Evolutionary conservation across 2,329 filamentous ascomycete species (phyloP), one percentile per base, ranked within the genome.

Genomic region (Gaeumannomyces sp.): DNA sequence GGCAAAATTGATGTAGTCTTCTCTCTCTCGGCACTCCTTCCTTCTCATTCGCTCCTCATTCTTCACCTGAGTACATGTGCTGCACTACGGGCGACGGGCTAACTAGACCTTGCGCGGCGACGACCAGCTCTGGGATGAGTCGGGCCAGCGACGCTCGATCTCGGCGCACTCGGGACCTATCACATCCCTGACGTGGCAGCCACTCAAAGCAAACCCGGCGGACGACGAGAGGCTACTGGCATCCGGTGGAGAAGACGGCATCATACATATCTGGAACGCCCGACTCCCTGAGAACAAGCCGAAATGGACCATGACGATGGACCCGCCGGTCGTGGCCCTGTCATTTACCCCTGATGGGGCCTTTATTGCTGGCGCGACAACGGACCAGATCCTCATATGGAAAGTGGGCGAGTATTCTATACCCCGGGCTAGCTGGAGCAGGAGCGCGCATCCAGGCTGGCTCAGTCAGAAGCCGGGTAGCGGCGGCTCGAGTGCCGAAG

Each of bases 331-430:
- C 59, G 81, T 86, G 57, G 81, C 82, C 29, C 76, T 89, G 2
- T 80, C 86, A 1, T 88, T 89, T 66, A 87, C 85, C 0, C 86
- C 86, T 0, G 85, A 88, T 66, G 86, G 86, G 1, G 81, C 81
- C 27, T 87, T 87, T 68, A 81, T 89, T 63, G 86, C 86, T 0
- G 85, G 84, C 5, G 86, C 85, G 6, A 88, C 85, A 0, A 80
- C 80, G 27, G 81, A 82, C 45, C 80, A 79, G 65, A 83, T 89
- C 19, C 74, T 88, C 56, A 87, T 89, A 60, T 89, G 86, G 85
- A 88, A 87, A 71, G 82, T 88, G 16, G 85, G 83, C 66, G 86
- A 85, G 63, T 78, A 82, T 60, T 76, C 78, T 31, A 79, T 86
- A 60, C 86, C 86, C 5, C 79, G 84, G 60, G 86, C 86, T 22